Percentiles rank a stretch among this genome's conserved stretches.
Conservation (phyloP, 495 filamentous ascomycete species). For the Penicillium waksmanii region DNA sequence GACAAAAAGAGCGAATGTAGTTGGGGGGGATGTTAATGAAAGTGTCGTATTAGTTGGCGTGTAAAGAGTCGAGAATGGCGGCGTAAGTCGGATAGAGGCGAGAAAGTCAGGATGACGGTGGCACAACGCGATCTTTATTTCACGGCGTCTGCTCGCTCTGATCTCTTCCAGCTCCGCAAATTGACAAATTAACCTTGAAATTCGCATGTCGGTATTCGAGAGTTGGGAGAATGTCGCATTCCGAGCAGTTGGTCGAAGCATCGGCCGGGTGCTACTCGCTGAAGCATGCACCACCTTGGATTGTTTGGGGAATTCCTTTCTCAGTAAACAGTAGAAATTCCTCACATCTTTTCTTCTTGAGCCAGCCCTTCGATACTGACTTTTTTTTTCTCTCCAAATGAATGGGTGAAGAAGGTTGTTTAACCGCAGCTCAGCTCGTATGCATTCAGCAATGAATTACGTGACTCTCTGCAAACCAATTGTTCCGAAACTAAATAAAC, state of each 20-base stretch:
- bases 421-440: background rate
- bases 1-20: slow-evolving; percentile 9
- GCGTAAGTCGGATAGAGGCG: slow-evolving; percentile 8
- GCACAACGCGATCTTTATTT: slow-evolving; percentile 31
- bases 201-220: slow-evolving; percentile 25
- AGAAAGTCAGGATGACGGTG: slow-evolving; percentile 12
- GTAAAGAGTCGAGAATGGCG: slow-evolving; percentile 6
- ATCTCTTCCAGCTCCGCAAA: slow-evolving; percentile 19
- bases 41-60: slow-evolving; percentile 14
- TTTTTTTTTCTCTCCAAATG: background rate
- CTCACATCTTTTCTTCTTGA: background rate
- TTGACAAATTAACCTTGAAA: slow-evolving; percentile 16
- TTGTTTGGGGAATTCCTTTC: slow-evolving; percentile 20
- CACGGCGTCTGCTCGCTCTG: background rate
- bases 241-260: slow-evolving; percentile 15
- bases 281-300: slow-evolving; percentile 12
- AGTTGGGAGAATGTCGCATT: slow-evolving; percentile 36
- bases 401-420: background rate
- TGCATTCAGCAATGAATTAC: background rate
- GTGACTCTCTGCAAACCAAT: no score
- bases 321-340: slow-evolving; percentile 4
- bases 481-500: no score
- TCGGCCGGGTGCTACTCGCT: slow-evolving; percentile 8
- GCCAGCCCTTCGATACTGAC: background rate
- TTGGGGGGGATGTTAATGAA: slow-evolving; percentile 22